These are phyloP conservation scores for Rhodotorula paludigena DNA, from an alignment of 768 basidiomycete species.

Conservation along the genomic window DNA sequence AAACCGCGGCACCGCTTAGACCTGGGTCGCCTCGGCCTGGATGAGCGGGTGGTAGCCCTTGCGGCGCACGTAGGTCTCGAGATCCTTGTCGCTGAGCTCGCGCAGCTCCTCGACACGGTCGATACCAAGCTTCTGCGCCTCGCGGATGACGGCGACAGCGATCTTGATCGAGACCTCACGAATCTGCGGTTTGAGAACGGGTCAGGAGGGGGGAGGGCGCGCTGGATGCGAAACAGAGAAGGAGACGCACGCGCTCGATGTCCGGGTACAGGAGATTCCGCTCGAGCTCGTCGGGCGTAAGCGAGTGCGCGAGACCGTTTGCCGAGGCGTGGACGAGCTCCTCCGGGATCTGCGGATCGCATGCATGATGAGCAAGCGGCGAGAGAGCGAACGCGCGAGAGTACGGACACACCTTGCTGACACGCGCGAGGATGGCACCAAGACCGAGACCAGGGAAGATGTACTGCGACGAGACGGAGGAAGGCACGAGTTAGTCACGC, in stretches of 20 bases:
- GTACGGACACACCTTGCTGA: constrained; percentile 47
- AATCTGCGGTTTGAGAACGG: constrained; percentile 45
- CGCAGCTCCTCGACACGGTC: constrained; percentile 39
- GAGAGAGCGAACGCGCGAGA: not conserved
- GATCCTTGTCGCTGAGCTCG: constrained; percentile 23
- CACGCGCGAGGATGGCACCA: constrained; percentile 67
- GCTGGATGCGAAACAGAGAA: not conserved
- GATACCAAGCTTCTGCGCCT: constrained; percentile 59
- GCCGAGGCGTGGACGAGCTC: constrained; percentile 85
- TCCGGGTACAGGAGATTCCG: constrained; percentile 73
- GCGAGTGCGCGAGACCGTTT: constrained; percentile 67
- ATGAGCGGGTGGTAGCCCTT: constrained; percentile 35
- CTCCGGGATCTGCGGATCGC: constrained; percentile 58
- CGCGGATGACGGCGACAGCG: constrained; percentile 67
- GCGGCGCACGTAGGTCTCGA: constrained; percentile 30
- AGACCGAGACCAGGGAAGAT: constrained; percentile 53
- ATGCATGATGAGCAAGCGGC: not conserved
- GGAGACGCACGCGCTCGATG: constrained; percentile 57
- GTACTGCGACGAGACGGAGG: constrained; percentile 48
- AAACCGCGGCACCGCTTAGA: no score
- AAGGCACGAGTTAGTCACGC: constrained; percentile 43
- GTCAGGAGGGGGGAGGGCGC: not conserved
- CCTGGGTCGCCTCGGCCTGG: not conserved
- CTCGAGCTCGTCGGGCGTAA: constrained; percentile 64
- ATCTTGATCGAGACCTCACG: constrained; percentile 77